Conservation (phyloP, 2,329 filamentous ascomycete species). For the Clonostachys solani region DNA sequence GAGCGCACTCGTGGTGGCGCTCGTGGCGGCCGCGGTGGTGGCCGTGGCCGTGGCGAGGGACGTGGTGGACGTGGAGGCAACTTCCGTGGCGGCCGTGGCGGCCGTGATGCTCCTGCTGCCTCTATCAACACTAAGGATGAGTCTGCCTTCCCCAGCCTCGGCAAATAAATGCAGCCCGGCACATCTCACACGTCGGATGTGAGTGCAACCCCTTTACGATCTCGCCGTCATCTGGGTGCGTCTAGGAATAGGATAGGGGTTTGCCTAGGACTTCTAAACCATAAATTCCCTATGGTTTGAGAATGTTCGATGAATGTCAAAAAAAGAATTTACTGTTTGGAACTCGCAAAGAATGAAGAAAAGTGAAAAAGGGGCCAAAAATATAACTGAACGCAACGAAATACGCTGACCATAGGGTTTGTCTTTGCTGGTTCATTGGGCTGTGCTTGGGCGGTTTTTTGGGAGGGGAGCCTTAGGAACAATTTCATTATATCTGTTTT, state of each 20-base stretch:
- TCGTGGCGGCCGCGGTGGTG: slow-evolving; percentile 46
- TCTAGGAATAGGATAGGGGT: neutral
- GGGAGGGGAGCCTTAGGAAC: neutral
- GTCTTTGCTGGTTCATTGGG: slow-evolving; percentile 12
- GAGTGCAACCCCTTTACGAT: neutral
- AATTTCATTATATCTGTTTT: neutral
- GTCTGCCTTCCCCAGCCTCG: slow-evolving; percentile 58
- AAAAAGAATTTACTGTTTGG: neutral
- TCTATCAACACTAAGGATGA: slow-evolving; percentile 52
- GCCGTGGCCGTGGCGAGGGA: slow-evolving; percentile 40
- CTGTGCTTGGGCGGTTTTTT: slow-evolving; percentile 7
- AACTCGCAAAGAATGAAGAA: neutral
- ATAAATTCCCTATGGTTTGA: neutral
- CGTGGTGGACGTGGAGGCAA: slow-evolving; percentile 45
- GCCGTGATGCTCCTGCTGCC: slow-evolving; percentile 32
- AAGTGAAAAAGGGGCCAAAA: neutral
- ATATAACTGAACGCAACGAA: slow-evolving; percentile 6
- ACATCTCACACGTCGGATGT: neutral
- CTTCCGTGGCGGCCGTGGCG: slow-evolving; percentile 37
- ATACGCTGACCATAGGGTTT: slow-evolving; percentile 21
- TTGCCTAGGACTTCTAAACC: neutral
- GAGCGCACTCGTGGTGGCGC: slow-evolving; percentile 53
- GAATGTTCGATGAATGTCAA: too few species aligned
- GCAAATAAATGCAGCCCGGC: slow-evolving; percentile 31
- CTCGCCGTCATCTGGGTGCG: neutral